Base-by-base conservation (phyloP, 768 basidiomycete species). In the Termitomyces sp. region DNA sequence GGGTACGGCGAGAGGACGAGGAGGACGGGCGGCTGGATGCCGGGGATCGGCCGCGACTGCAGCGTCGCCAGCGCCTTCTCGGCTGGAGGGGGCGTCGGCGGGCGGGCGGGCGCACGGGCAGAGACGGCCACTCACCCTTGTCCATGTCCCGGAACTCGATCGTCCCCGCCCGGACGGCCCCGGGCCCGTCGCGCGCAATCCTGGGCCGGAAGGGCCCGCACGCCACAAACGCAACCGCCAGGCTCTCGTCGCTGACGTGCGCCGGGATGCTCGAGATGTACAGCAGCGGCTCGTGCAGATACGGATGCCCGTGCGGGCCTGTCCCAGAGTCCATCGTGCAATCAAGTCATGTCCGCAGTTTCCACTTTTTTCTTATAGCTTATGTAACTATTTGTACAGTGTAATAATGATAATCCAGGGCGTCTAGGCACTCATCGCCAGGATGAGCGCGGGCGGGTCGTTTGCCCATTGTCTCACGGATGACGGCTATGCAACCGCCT, bases 11-110 rank as follows among this genome's bases (percentile, higher is more conserved):
- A 93, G 44, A 94, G 77, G 21, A 85, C 78, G 47, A 94, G 76
- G 53, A 75, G 71, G 1, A 85, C 82, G 3, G 83, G 74, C 1
- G 87, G 84, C 19, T 75, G 71, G 23, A 83, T 66, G 51, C 77
- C 81, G 11, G 85, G 86, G 42, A 93, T 78, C 43, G 81, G 81
- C 62, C 88, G 86, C 61, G 83, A 81, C 70, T 93, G 88, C 47
- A 94, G 76, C 10, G 87, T 93, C 14, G 91, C 86, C 26, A 94
- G 77, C 14, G 93, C 93, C 70, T 92, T 94, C 72, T 94, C 91
- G 60, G 93, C 93, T 94, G 72, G 0, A 1, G 2, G 48, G 3
- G 41, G 41, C 19, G 62, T 38, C n/a, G n/a, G n/a, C n/a, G 28
- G 55, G 30, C 30, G 30, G 8, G 30, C 30, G 30, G 30, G 58